phyloP scores from a whole-genome alignment of 169 alveolate genomes.

The Plasmodium vivax region DNA sequence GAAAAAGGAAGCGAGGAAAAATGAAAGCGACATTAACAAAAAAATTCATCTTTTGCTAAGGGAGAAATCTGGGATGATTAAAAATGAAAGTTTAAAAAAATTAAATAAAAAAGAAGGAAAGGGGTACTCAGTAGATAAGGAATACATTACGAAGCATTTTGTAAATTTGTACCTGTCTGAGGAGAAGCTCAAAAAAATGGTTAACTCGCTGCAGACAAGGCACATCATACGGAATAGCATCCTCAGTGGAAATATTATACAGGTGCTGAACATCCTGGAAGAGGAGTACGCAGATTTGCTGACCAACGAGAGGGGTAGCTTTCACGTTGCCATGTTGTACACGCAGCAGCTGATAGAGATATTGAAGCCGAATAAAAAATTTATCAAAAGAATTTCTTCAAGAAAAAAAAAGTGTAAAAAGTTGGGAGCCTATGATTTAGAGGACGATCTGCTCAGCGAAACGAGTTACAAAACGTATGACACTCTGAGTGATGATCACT shows the following conservation, averaged over 20 bases:
- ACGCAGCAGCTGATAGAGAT: slow-evolving; percentile 74
- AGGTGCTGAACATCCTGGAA: slow-evolving; percentile 62
- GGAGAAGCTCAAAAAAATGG: slow-evolving; percentile 54
- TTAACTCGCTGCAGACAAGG: slow-evolving; percentile 42
- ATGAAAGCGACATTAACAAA: slow-evolving; percentile 49
- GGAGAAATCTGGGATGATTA: slow-evolving; percentile 25
- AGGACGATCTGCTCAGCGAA: slow-evolving; percentile 24
- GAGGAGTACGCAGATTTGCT: slow-evolving; percentile 44
- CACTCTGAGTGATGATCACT: slow-evolving; percentile 64
- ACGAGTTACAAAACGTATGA: slow-evolving; percentile 41
- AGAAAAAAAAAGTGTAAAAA: slow-evolving; percentile 36
- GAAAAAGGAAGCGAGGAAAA: slow-evolving; percentile 51
- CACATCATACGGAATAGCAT: slow-evolving; percentile 43
- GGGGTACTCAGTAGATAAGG: slow-evolving; percentile 31
- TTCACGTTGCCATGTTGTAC: slow-evolving; percentile 60
- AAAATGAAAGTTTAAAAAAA: slow-evolving; percentile 48
- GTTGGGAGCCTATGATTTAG: background rate
- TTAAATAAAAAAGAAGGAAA: slow-evolving; percentile 35
- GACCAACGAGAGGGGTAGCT: slow-evolving; percentile 33
- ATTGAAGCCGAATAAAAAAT: slow-evolving; percentile 44
- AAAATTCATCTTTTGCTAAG: slow-evolving; percentile 26
- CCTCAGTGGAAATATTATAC: slow-evolving; percentile 54
- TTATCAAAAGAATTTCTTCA: slow-evolving; percentile 28
- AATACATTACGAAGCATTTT: slow-evolving; percentile 58
- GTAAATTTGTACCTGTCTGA: slow-evolving; percentile 50